These are phyloP conservation scores for Scleromitrula shiraiana DNA, from an alignment of 2,329 filamentous ascomycete species.

Conservation along the genomic window DNA sequence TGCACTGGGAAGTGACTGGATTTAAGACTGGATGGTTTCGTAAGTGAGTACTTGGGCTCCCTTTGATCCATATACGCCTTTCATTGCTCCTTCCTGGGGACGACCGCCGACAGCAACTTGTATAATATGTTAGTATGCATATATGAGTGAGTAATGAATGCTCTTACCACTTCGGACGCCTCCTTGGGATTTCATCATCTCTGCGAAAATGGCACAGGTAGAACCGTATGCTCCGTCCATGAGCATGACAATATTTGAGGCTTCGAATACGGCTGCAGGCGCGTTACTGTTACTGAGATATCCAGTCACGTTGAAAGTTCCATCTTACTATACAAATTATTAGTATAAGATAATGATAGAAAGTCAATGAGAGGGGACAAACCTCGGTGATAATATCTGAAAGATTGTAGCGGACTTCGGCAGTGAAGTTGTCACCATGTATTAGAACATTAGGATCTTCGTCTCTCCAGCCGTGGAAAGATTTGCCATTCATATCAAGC, in stretches of 20 bases:
- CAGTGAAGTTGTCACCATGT: slow-evolving; percentile 8
- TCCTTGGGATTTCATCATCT: slow-evolving; percentile 41
- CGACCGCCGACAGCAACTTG: slow-evolving; percentile 45
- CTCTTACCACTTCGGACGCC: slow-evolving; percentile 17
- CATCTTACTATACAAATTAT: slow-evolving; percentile 5
- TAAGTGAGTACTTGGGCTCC: slow-evolving; percentile 35
- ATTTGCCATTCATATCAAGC: slow-evolving; percentile 12
- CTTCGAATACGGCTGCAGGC: slow-evolving; percentile 33
- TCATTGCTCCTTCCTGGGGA: slow-evolving; percentile 45
- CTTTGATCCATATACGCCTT: slow-evolving; percentile 56
- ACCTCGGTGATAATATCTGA: slow-evolving; percentile 17
- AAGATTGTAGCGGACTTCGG: slow-evolving; percentile 20
- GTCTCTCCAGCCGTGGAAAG: slow-evolving; percentile 14
- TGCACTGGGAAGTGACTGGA: background rate
- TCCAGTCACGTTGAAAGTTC: slow-evolving; percentile 28
- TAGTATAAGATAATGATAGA: background rate
- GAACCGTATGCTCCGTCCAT: slow-evolving; percentile 50
- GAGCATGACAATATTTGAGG: slow-evolving; percentile 28
- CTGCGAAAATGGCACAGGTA: slow-evolving; percentile 50
- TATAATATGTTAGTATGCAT: slow-evolving; percentile 32
- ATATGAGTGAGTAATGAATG: background rate
- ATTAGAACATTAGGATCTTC: background rate
- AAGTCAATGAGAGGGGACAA: background rate
- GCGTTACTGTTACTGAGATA: slow-evolving; percentile 19
- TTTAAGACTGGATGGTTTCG: background rate